Conservation (phyloP, 345 rosid genomes). For the Eucalyptus grandis region DNA sequence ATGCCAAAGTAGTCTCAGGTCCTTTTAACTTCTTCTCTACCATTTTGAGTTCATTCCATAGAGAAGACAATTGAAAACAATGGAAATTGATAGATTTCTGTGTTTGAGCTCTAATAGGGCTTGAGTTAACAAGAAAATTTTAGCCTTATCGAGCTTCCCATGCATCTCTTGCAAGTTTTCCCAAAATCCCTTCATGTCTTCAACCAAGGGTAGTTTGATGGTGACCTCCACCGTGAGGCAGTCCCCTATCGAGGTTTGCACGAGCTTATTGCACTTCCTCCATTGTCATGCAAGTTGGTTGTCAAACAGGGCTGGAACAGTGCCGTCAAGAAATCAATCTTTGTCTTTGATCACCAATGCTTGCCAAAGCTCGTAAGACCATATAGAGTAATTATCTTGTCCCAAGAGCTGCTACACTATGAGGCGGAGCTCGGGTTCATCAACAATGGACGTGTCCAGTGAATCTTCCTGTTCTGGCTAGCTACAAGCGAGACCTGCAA, state of each 20-base stretch:
- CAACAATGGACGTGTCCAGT: fast-evolving
- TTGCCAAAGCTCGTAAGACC: neutral
- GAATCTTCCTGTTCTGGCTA: neutral
- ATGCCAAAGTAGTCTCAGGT: too few species aligned
- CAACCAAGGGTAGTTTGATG: neutral
- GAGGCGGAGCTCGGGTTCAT: neutral
- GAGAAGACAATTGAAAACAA: too few species aligned
- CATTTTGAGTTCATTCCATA: too few species aligned
- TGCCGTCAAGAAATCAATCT: neutral
- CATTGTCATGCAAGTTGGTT: neutral
- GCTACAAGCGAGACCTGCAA: neutral
- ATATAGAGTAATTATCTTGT: too few species aligned
- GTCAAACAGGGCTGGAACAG: neutral
- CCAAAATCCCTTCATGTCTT: neutral
- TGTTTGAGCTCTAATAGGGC: neutral
- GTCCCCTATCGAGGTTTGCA: neutral
- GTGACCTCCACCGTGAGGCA: neutral
- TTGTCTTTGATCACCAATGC: neutral
- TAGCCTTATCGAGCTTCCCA: neutral
- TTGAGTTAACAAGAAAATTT: neutral
- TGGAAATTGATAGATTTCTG: too few species aligned
- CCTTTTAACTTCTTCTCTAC: too few species aligned
- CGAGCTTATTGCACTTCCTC: neutral
- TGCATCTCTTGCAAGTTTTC: neutral
- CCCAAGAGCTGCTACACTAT: neutral